A percentile compares a stretch with the other conserved stretches of the same genome.
These are phyloP conservation scores for Cryptococcus maquisensis DNA, from an alignment of 1,284 basidiomycete species.

Conservation along the genomic window DNA sequence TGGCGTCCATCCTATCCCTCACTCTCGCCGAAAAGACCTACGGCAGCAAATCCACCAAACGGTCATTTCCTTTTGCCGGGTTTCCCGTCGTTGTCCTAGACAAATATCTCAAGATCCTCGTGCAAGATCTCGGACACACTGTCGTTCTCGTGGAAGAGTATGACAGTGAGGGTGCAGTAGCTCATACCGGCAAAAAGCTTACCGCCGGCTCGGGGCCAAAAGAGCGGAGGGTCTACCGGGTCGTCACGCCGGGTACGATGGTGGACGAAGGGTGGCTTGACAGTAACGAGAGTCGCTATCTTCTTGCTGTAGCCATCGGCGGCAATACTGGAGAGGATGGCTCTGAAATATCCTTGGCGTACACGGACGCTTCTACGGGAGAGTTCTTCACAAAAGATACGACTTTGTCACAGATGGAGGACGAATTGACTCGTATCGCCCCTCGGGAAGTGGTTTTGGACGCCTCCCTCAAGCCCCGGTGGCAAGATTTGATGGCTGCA, in stretches of 20 bases:
- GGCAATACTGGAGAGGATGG: background rate
- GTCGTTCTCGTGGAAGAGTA: slow-evolving; percentile 93
- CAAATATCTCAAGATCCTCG: slow-evolving; percentile 77
- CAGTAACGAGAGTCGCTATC: slow-evolving; percentile 78
- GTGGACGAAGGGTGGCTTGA: slow-evolving; percentile 84
- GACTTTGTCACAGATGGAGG: slow-evolving; percentile 59
- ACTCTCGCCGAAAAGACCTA: slow-evolving; percentile 39
- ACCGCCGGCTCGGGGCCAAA: slow-evolving; percentile 46
- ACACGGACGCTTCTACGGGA: slow-evolving; percentile 93
- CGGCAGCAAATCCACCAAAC: slow-evolving; percentile 30
- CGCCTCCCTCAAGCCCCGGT: slow-evolving; percentile 46
- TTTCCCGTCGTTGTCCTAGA: slow-evolving; percentile 82
- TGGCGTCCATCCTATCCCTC: slow-evolving; percentile 63
- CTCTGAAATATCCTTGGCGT: slow-evolving; percentile 62
- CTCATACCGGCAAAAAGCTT: slow-evolving; percentile 54
- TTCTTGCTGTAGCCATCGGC: slow-evolving; percentile 62
- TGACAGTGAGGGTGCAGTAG: slow-evolving; percentile 40
- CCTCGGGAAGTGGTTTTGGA: slow-evolving; percentile 79
- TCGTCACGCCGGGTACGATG: slow-evolving; percentile 87
- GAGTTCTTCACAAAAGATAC: slow-evolving; percentile 77
- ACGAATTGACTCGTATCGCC: slow-evolving; percentile 75
- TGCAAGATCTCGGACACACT: slow-evolving; percentile 72
- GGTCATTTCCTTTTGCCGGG: slow-evolving; percentile 68
- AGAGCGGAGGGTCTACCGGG: slow-evolving; percentile 66
- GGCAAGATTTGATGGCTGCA: slow-evolving; percentile 11